Base-by-base conservation (phyloP, 441 rosid genomes). In the Croton laevigatus region DNA sequence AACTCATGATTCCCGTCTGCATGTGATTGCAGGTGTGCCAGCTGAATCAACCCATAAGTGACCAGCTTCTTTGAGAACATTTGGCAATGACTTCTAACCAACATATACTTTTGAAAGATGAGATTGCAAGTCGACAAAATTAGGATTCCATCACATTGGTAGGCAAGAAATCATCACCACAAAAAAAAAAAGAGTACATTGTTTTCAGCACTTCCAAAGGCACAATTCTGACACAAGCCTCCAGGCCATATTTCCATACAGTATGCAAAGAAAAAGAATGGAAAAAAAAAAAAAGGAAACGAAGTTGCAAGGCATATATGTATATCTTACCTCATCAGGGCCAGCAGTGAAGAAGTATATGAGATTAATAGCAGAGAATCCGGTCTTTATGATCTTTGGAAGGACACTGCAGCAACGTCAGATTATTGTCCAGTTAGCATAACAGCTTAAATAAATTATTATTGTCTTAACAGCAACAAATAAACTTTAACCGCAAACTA, bases 311-410 rank as follows among this genome's bases (percentile, higher is more conserved):
- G 58, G 69, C 40, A 44, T 27, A 17, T 8, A 17, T 8, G 62
- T 6, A 45, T 32, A 20, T 20, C 51, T 73, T 87, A 95, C 99
- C 97, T 95, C 99, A 77, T 89, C 97, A 76, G 95, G 91, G 53
- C 99, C 98, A 36, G 95, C 99, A 20, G 97, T 95, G 86, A 95
- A 95, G 79, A 95, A 95, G 79, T 95, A 95, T 75, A 93, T 93
- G 77, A 95, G 96, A 84, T 95, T 93, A 75, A 95, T 95, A 12
- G 97, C 91, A 20, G 97, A 82, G 80, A 95, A 95, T 60, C 99
- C 97, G 67, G 91, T 95, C 92, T 95, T 95, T 78, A 93, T 93
- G 69, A 93, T 95, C 88, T 94, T 93, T 7, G 99, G 81, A 86
- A 95, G 99, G 68, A 87, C 93, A 84, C 97, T 95, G 87, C 68